Base-by-base conservation (phyloP, 192 early-diverging fungal species). In the Geranomyces michiganensis region DNA sequence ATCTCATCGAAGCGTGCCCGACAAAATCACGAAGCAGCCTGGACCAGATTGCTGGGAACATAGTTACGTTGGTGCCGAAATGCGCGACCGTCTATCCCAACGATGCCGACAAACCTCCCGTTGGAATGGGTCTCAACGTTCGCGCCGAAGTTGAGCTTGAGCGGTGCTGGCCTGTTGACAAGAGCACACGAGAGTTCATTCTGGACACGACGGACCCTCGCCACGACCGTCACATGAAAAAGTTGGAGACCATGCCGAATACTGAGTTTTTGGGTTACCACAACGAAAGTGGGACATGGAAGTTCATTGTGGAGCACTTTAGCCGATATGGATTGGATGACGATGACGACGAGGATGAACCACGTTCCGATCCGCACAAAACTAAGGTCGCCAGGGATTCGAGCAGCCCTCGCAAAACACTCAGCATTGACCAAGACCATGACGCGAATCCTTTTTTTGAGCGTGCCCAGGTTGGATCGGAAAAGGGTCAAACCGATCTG, bases 71-170 rank as follows among this genome's bases (percentile, higher is more conserved):
- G 30, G 80, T 76, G 29, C 80, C 84, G 36, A 90, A 88, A 59
- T 81, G 84, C 43, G 84, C 87, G 75, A 86, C 80, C 1, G 92
- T 99, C 17, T 97, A 97, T 73, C 92, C 93, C 0, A 90, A 94
- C 60, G 90, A 93, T 45, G 71, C 72, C 22, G 79, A 80, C 44
- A 95, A 94, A 77, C 92, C 93, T 53, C 85, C 90, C 5, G 85
- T 85, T 27, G 97, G 97, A 10, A 71, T 87, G 67, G 94, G 94
- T 7, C 76, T 99, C 21, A 99, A 99, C 73, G 92, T 94, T 0
- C 90, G 89, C 0, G 96, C 95, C 1, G 71, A 77, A 46, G 90
- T 98, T 48, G 85, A 85, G 24, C 83, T 99, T 51, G 82, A 90
- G 22, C 69, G 82, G 14, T 96, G 94, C 79, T 98, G 90, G 90